phyloP scores from a whole-genome alignment of 257 asterid genomes.

The Petunia axillaris region DNA sequence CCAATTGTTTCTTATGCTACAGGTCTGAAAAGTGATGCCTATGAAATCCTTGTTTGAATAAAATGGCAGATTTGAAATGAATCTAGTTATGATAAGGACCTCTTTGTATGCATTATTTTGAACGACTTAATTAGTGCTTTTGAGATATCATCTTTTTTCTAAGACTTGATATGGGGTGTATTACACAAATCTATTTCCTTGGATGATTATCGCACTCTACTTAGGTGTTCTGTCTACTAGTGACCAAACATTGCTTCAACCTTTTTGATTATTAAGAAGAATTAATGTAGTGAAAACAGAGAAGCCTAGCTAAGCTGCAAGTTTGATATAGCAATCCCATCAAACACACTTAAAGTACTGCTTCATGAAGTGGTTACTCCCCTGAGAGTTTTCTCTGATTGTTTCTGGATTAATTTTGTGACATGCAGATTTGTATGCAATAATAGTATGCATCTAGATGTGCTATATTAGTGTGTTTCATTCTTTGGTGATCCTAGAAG shows the following conservation, averaged over 20 bases:
- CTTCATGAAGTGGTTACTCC: neutral
- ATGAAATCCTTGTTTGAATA: constrained; percentile 14
- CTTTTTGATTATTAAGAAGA: neutral
- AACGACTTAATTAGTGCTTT: neutral
- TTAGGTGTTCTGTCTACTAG: neutral
- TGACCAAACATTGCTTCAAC: neutral
- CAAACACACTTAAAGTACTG: neutral
- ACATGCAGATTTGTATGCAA: neutral
- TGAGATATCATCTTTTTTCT: neutral
- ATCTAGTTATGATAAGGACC: neutral
- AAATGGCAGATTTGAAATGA: neutral
- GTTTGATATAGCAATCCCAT: neutral
- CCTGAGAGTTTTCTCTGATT: neutral
- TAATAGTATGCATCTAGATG: neutral
- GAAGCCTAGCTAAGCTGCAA: neutral
- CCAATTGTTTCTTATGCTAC: constrained; percentile 2
- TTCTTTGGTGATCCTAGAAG: constrained; percentile 4
- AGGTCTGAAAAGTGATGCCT: constrained; percentile 4
- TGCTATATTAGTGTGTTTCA: neutral
- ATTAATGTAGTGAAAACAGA: neutral
- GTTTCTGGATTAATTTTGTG: constrained; percentile 7
- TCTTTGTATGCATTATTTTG: neutral
- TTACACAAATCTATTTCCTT: neutral
- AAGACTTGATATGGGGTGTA: neutral
- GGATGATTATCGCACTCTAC: neutral